These are phyloP conservation scores for Haplosporangium gracile DNA, from an alignment of 192 early-diverging fungal species.

Conservation along the genomic window DNA sequence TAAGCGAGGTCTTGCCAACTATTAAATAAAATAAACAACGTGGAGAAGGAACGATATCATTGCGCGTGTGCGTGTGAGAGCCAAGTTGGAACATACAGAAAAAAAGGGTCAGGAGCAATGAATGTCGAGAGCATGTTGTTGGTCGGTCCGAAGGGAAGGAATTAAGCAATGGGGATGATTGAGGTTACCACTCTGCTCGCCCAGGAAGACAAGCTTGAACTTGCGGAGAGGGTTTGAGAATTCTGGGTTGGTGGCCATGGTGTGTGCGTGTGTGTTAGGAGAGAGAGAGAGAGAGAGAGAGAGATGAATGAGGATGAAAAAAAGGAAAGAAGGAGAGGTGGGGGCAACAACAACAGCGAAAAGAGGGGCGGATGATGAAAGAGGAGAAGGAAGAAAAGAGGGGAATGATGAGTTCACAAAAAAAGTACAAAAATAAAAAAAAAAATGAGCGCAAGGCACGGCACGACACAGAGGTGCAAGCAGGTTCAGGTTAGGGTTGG, in stretches of 20 bases:
- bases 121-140: not conserved
- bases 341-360: not conserved
- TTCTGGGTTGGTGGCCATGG: conserved; percentile 55
- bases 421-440: not conserved
- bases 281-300: not conserved
- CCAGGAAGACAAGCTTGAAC: conserved; percentile 99
- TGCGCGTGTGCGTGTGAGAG: not conserved
- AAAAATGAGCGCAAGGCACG: not conserved
- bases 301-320: not conserved
- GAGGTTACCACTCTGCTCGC: conserved; percentile 95
- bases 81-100: not conserved
- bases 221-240: conserved; percentile 80
- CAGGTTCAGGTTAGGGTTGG: too few species aligned
- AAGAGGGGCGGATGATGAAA: conserved; percentile 2
- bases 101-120: not conserved
- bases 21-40: conserved; percentile 7
- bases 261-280: not conserved
- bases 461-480: too few species aligned
- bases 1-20: conserved; percentile 98
- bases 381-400: not conserved
- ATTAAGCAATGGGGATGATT: not conserved
- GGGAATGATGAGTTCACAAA: not conserved
- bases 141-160: not conserved
- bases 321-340: not conserved
- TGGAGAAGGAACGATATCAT: not conserved